phyloP scores from a whole-genome alignment of 768 basidiomycete species.

The Russula brevipes region DNA sequence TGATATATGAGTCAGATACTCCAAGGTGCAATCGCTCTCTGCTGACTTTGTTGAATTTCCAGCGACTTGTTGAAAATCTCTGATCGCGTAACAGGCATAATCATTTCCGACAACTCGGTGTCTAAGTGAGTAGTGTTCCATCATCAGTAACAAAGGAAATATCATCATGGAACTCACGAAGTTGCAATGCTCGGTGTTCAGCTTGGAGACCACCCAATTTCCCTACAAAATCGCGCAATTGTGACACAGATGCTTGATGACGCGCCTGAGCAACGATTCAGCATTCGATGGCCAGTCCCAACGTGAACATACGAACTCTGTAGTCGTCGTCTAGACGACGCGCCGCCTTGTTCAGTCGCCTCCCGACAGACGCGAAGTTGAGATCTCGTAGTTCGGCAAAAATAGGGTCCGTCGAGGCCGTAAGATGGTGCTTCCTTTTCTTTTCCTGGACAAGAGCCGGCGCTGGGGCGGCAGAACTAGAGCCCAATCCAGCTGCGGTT shows the following conservation, averaged over 20 bases:
- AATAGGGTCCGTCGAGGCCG: slow-evolving; percentile 72
- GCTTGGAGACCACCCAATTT: slow-evolving; percentile 88
- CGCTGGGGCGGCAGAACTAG: slow-evolving; percentile 40
- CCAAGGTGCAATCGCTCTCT: not conserved
- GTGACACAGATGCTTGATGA: slow-evolving; percentile 82
- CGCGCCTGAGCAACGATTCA: slow-evolving; percentile 49
- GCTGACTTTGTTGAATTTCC: slow-evolving; percentile 90
- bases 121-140: slow-evolving; percentile 45
- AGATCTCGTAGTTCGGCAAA: slow-evolving; percentile 81
- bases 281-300: slow-evolving; percentile 6
- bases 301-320: slow-evolving; percentile 47
- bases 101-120: slow-evolving; percentile 88
- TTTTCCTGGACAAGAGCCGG: slow-evolving; percentile 63
- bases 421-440: slow-evolving; percentile 85
- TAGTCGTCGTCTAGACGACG: slow-evolving; percentile 87
- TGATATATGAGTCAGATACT: slow-evolving; percentile 10
- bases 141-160: not conserved
- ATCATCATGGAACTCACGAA: slow-evolving; percentile 59
- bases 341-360: slow-evolving; percentile 73
- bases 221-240: slow-evolving; percentile 92
- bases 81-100: slow-evolving; percentile 78
- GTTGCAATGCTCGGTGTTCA: slow-evolving; percentile 81
- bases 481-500: slow-evolving; percentile 35
- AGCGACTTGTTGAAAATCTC: slow-evolving; percentile 88
- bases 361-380: slow-evolving; percentile 89